Percentiles rank a stretch among this genome's conserved stretches.
Conservation (phyloP, 495 filamentous ascomycete genomes). For the Chaetomium tenue region DNA sequence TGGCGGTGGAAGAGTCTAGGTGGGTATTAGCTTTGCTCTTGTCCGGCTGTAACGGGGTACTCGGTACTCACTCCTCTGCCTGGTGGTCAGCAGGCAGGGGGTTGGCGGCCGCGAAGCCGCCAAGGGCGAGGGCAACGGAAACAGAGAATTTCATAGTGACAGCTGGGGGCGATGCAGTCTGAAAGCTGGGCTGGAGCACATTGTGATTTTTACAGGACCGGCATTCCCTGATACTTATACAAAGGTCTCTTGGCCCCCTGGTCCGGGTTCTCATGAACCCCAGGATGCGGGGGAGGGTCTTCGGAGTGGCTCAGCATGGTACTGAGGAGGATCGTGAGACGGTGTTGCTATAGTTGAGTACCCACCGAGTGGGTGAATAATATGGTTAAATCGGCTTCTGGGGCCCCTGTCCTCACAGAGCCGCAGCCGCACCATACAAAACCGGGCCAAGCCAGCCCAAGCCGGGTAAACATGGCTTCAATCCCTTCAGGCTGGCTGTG, state of each 20-base stretch:
- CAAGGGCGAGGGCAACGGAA: constrained; percentile 8
- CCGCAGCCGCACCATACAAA: neutral
- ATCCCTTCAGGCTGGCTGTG: no score
- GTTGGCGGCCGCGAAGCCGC: constrained; percentile 4
- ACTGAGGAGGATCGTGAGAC: no score
- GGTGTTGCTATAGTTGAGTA: no score
- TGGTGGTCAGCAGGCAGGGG: neutral
- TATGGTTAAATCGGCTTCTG: no score
- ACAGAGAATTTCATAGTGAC: constrained; percentile 6
- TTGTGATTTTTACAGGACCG: no score
- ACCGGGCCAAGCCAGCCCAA: neutral
- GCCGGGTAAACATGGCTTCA: neutral
- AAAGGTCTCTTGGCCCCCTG: no score
- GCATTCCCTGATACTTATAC: no score
- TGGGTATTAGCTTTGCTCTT: neutral
- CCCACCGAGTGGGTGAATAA: no score
- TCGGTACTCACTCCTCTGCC: neutral
- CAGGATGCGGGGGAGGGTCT: no score
- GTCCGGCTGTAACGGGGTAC: neutral
- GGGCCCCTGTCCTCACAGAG: neutral
- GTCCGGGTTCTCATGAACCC: no score
- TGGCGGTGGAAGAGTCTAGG: constrained; percentile 10
- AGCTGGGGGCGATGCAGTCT: neutral
- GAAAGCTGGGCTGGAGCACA: no score
- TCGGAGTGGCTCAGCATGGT: no score